Evolutionary conservation across 768 basidiomycete genomes (phyloP).

Genomic region (Wakefieldia striispora): DNA sequence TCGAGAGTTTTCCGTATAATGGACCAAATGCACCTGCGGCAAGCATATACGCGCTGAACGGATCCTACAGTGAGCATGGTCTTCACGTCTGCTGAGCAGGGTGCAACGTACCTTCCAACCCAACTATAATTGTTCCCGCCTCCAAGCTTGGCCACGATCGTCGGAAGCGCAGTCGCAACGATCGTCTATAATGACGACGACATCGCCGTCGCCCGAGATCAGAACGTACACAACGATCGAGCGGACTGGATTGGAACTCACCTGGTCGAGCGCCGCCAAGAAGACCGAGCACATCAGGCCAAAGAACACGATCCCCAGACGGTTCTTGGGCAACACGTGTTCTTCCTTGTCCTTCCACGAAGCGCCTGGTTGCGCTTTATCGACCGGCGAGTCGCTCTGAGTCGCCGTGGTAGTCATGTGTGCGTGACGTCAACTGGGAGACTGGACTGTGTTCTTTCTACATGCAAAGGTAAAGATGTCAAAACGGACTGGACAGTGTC

Average conservation of each 20-base stretch:
- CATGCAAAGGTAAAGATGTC: too few relatives aligned
- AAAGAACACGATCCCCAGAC: constrained; percentile 24
- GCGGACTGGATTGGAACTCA: constrained; percentile 19
- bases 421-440: background rate
- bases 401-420: constrained; percentile 7
- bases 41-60: constrained; percentile 66
- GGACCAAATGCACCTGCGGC: constrained; percentile 66
- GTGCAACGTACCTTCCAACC: constrained; percentile 58
- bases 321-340: constrained; percentile 47
- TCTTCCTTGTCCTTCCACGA: constrained; percentile 56
- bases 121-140: constrained; percentile 66
- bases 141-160: constrained; percentile 63
- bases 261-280: constrained; percentile 59
- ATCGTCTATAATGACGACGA: constrained; percentile 45
- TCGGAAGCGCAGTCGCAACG: constrained; percentile 74
- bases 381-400: background rate
- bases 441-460: too few relatives aligned
- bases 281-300: constrained; percentile 31
- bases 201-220: background rate
- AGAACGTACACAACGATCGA: background rate
- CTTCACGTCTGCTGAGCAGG: background rate
- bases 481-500: too few relatives aligned
- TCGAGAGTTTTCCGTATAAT: constrained; percentile 76
- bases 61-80: too few relatives aligned
- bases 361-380: constrained; percentile 40